phyloP scores from a whole-genome alignment of 2,329 filamentous ascomycete genomes.

The Paraphoma sp. region DNA sequence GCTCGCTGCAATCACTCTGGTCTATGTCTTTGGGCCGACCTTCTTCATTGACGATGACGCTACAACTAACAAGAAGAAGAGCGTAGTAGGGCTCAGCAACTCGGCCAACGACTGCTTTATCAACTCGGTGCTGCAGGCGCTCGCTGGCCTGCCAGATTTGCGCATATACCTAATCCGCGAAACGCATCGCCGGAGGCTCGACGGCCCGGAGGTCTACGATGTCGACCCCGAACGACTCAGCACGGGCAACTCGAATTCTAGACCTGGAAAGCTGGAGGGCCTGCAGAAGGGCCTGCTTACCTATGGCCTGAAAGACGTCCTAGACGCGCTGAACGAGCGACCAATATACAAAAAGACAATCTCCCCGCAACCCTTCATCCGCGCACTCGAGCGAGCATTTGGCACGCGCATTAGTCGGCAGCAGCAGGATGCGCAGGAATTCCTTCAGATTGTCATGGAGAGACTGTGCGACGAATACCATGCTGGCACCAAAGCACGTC shows the following conservation, averaged over 20 bases:
- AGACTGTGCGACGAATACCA: conserved; percentile 93
- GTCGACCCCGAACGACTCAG: conserved; percentile 59
- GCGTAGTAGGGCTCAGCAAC: conserved; percentile 85
- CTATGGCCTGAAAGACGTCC: conserved; percentile 85
- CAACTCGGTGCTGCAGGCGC: conserved; percentile 92
- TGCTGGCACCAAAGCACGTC: conserved; percentile 77
- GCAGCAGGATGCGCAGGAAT: conserved; percentile 98
- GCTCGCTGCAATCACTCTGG: conserved; percentile 89
- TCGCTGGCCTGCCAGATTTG: conserved; percentile 88
- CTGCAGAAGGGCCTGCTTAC: conserved; percentile 86
- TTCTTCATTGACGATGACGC: conserved; percentile 90
- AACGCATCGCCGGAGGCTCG: conserved; percentile 81
- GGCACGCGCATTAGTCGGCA: conserved; percentile 88
- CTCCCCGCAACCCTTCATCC: conserved; percentile 83
- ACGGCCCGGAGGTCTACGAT: conserved; percentile 77
- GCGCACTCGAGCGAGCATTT: conserved; percentile 83
- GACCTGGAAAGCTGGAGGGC: conserved; percentile 59
- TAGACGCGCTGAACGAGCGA: conserved; percentile 90
- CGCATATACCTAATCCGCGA: conserved; percentile 92
- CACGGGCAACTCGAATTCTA: conserved; percentile 48
- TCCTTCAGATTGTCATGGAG: conserved; percentile 92
- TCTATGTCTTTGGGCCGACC: conserved; percentile 98
- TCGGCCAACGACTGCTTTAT: conserved; percentile 85
- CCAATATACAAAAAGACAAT: conserved; percentile 95
- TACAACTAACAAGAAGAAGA: conserved; percentile 70